Evolutionary conservation across 2,329 filamentous ascomycete species (phyloP).

Genomic region (Trichophyton equinum): DNA sequence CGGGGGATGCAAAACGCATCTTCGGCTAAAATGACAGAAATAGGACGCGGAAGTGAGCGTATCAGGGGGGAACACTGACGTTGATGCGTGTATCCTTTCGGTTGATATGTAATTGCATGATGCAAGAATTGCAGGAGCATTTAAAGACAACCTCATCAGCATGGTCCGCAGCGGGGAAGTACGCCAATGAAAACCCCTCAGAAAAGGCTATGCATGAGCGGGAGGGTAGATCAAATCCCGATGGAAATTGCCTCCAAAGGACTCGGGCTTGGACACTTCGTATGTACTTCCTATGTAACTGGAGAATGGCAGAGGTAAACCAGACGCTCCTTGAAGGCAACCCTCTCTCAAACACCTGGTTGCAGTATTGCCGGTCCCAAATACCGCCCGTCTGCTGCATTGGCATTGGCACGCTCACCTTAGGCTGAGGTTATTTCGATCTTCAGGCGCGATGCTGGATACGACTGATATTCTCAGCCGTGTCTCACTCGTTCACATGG

Average conservation of each 20-base stretch:
- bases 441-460: neutral
- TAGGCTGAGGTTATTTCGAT: neutral
- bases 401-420: neutral
- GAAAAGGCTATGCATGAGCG: neutral
- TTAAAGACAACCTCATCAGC: neutral
- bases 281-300: neutral
- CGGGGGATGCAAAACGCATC: neutral
- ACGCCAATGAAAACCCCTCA: neutral
- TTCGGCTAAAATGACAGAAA: neutral
- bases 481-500: neutral
- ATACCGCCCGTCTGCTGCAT: neutral
- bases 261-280: neutral
- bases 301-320: neutral
- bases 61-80: neutral
- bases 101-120: neutral
- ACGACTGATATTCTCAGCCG: neutral
- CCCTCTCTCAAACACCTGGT: neutral
- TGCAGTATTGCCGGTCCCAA: neutral
- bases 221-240: neutral
- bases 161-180: neutral
- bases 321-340: neutral
- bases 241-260: neutral
- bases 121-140: neutral
- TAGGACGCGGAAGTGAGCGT: neutral
- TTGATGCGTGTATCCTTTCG: neutral